phyloP scores from a whole-genome alignment of 306 rosid species.

The Ammopiptanthus mongolicus region DNA sequence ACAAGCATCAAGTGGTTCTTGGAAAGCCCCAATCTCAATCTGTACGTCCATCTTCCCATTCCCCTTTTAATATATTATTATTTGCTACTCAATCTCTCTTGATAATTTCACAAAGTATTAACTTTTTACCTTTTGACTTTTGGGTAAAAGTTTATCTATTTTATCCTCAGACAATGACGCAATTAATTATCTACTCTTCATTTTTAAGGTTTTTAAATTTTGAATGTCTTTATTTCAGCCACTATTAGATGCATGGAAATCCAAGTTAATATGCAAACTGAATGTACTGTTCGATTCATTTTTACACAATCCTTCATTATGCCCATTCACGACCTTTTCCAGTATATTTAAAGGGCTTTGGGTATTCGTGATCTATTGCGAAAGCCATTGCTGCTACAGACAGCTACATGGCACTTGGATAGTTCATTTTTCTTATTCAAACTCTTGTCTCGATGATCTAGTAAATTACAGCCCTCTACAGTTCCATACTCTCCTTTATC shows the following conservation, averaged over 20 bases:
- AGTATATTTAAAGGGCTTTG: not conserved
- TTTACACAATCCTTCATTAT: not conserved
- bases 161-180: not conserved
- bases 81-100: not conserved
- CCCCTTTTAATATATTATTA: not conserved
- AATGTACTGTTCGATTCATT: not conserved
- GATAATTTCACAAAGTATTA: not conserved
- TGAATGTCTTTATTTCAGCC: not conserved
- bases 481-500: too few relatives aligned
- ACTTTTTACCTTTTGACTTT: not conserved
- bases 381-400: not conserved
- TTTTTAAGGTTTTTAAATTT: not conserved
- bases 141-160: not conserved
- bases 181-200: not conserved
- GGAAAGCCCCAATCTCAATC: slow-evolving; percentile 45
- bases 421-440: too few relatives aligned
- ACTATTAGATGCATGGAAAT: not conserved
- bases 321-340: not conserved
- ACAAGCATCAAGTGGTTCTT: slow-evolving; percentile 47
- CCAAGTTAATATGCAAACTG: not conserved
- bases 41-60: slow-evolving; percentile 28
- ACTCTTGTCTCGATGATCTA: too few relatives aligned
- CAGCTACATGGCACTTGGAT: not conserved
- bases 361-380: not conserved
- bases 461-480: too few relatives aligned